Percentiles rank a stretch among this genome's conserved stretches.
phyloP scores from a whole-genome alignment of 768 basidiomycete genomes.

The Antrodiella citrinella region DNA sequence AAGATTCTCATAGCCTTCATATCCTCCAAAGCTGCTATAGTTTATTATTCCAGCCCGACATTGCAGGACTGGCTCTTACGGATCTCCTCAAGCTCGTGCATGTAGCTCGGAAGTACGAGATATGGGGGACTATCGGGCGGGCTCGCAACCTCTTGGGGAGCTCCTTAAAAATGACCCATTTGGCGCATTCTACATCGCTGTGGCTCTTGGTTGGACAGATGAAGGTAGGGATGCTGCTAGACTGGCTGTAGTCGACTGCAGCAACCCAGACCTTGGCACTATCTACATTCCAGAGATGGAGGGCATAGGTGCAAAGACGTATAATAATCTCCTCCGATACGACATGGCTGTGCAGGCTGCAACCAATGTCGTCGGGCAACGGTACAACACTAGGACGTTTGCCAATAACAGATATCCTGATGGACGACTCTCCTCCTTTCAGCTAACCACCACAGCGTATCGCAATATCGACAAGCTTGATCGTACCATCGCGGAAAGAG shows the following conservation, averaged over 20 bases:
- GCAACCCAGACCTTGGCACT: too few relatives aligned
- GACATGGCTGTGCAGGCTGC: neutral
- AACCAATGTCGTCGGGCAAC: neutral
- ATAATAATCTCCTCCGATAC: neutral
- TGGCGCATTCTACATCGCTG: neutral
- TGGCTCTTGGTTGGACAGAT: neutral
- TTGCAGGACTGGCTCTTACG: too few relatives aligned
- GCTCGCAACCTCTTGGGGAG: neutral
- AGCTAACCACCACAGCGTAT: too few relatives aligned
- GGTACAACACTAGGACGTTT: neutral
- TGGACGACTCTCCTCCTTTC: too few relatives aligned
- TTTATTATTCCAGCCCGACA: too few relatives aligned
- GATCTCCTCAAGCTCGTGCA: too few relatives aligned
- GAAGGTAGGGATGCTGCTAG: neutral
- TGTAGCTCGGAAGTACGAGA: neutral
- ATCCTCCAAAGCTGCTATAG: too few relatives aligned
- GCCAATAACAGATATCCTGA: too few relatives aligned
- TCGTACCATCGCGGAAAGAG: too few relatives aligned
- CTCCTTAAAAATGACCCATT: neutral
- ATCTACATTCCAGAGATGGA: neutral
- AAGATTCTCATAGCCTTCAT: too few relatives aligned
- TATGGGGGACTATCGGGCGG: neutral
- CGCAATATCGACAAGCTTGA: too few relatives aligned
- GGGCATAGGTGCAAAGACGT: neutral
- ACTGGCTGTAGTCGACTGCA: neutral